Evolutionary conservation across 257 asterid genomes (phyloP).

Genomic region (Echium plantagineum): DNA sequence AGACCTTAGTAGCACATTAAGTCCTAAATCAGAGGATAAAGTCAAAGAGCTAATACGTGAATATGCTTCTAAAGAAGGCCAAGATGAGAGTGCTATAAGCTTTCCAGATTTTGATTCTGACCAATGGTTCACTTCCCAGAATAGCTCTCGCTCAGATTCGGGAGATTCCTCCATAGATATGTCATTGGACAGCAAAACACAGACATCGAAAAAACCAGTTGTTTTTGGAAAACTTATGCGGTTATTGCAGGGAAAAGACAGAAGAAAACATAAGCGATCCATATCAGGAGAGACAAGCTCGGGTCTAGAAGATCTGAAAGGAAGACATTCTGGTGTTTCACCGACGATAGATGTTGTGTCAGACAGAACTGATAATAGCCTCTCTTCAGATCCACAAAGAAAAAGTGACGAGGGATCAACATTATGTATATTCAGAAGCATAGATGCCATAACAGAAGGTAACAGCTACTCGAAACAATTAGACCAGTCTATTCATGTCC

Average conservation of each 20-base stretch:
- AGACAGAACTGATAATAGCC: background rate
- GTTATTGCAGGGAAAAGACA: background rate
- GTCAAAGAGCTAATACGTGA: constrained; percentile 28
- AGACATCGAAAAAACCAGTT: background rate
- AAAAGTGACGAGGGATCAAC: no score
- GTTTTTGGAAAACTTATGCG: background rate
- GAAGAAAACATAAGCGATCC: background rate
- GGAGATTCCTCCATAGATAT: background rate
- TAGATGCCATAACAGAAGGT: no score
- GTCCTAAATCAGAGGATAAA: constrained; percentile 80
- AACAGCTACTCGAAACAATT: no score
- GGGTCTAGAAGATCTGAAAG: background rate
- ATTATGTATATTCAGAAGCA: no score
- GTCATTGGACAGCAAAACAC: background rate
- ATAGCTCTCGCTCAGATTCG: background rate
- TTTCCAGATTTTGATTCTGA: background rate
- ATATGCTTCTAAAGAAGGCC: background rate
- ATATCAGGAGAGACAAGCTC: background rate
- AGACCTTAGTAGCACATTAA: constrained; percentile 68
- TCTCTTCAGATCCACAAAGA: no score
- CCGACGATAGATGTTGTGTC: background rate
- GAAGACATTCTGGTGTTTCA: background rate
- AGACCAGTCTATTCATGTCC: no score
- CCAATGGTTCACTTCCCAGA: background rate
- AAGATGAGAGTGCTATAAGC: background rate